A percentile compares a stretch with the other conserved stretches of the same genome.
Evolutionary conservation across 164 flowering plant species (phyloP).

Genomic region (Sedum album): DNA sequence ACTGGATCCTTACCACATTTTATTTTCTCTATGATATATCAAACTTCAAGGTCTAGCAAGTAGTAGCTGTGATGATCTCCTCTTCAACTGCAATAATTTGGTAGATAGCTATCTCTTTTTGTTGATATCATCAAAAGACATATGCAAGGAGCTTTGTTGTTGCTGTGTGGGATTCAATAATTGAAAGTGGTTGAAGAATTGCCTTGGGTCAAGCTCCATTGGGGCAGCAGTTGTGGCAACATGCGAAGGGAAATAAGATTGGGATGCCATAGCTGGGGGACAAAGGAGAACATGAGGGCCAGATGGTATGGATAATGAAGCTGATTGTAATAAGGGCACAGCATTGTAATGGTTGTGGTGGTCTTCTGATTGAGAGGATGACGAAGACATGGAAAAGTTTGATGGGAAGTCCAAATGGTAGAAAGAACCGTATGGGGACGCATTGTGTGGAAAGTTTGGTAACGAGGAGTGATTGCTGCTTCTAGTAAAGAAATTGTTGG

Average conservation of each 20-base stretch:
- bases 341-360: slow-evolving; percentile 17
- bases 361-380: slow-evolving; percentile 28
- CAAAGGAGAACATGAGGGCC: slow-evolving; percentile 39
- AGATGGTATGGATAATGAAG: slow-evolving; percentile 13
- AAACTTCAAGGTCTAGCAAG: neutral
- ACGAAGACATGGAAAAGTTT: slow-evolving; percentile 26
- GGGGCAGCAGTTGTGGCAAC: slow-evolving; percentile 9
- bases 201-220: slow-evolving; percentile 35
- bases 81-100: neutral
- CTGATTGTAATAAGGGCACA: slow-evolving; percentile 2
- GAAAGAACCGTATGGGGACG: slow-evolving; percentile 30
- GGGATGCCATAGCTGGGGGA: slow-evolving; percentile 32
- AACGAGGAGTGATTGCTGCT: slow-evolving; percentile 20
- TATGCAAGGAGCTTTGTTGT: slow-evolving; percentile 20
- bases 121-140: slow-evolving; percentile 16
- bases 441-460: slow-evolving; percentile 23
- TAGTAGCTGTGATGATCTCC: neutral
- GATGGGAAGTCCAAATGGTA: slow-evolving; percentile 39
- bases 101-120: slow-evolving; percentile 2
- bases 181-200: slow-evolving; percentile 34
- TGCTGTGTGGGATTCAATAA: slow-evolving; percentile 35
- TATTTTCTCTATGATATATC: no score
- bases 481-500: slow-evolving; percentile 24
- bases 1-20: neutral
- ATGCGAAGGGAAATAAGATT: slow-evolving; percentile 24